Evolutionary conservation across 192 early-diverging fungal species (phyloP).

Genomic region (Lobulomyces angularis): DNA sequence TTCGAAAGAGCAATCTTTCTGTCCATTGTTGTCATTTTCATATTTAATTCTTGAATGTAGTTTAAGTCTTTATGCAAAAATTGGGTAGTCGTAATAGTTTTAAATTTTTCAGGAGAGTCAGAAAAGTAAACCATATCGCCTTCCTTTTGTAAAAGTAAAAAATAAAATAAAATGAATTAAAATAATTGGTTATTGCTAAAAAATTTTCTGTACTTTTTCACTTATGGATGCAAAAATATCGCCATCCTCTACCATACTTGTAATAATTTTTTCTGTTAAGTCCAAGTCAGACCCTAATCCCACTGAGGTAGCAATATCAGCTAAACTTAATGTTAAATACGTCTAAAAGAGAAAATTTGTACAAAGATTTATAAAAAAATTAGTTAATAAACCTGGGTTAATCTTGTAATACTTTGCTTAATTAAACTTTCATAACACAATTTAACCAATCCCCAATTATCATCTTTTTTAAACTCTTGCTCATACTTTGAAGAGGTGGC

Average conservation of each 20-base stretch:
- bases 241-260: conserved; percentile 24
- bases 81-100: conserved; percentile 21
- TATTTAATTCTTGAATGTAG: conserved; percentile 13
- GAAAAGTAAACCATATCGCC: conserved; percentile 62
- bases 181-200: not conserved
- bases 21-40: conserved; percentile 31
- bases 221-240: conserved; percentile 33
- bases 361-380: too few relatives aligned
- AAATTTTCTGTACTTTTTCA: too few relatives aligned
- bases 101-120: conserved; percentile 39
- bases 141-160: conserved; percentile 3
- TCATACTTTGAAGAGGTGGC: conserved; percentile 25
- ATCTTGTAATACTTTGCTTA: too few relatives aligned
- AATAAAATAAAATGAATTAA: not conserved
- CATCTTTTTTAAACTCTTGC: conserved; percentile 20
- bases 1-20: conserved; percentile 21
- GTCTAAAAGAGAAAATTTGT: too few relatives aligned
- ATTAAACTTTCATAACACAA: too few relatives aligned
- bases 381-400: too few relatives aligned
- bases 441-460: too few relatives aligned
- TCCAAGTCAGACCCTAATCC: not conserved
- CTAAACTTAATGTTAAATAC: conserved; percentile 60
- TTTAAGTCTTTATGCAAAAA: conserved; percentile 26
- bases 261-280: not conserved
- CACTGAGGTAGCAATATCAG: conserved; percentile 41